A percentile compares a stretch with the other conserved stretches of the same genome.
phyloP scores from a whole-genome alignment of 148 eudicot genomes.

The Selenicereus undatus region DNA sequence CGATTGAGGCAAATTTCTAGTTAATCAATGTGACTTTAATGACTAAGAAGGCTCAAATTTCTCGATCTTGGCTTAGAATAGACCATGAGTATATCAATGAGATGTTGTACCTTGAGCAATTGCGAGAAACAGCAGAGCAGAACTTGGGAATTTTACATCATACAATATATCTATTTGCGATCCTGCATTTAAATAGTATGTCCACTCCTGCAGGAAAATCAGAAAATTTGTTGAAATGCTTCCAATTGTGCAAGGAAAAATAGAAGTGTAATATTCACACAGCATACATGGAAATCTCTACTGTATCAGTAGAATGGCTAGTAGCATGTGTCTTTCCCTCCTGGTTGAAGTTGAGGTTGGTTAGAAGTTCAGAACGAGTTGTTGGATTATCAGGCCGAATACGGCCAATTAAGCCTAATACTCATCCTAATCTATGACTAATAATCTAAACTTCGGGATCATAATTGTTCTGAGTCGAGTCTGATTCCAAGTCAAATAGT shows the following conservation, averaged over 20 bases:
- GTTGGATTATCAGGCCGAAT: no score
- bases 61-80: no score
- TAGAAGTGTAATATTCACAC: not conserved
- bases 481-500: not conserved
- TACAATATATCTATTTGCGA: constrained; percentile 43
- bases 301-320: not conserved
- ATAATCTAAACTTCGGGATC: no score
- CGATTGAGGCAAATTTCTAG: not conserved
- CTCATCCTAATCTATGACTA: no score
- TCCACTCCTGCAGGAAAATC: constrained; percentile 47
- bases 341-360: no score
- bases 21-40: not conserved
- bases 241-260: not conserved
- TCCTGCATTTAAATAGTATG: constrained; percentile 49
- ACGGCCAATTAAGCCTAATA: no score
- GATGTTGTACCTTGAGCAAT: constrained; percentile 43
- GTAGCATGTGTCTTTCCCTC: not conserved
- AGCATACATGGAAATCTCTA: not conserved
- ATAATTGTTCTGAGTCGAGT: not conserved
- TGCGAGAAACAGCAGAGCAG: constrained; percentile 37
- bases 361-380: no score
- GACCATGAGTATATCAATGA: not conserved
- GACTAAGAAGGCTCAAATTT: no score
- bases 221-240: not conserved
- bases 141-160: constrained; percentile 38